Conservation (phyloP, 352 stramenopile species). For the Phytopythium aichiense region DNA sequence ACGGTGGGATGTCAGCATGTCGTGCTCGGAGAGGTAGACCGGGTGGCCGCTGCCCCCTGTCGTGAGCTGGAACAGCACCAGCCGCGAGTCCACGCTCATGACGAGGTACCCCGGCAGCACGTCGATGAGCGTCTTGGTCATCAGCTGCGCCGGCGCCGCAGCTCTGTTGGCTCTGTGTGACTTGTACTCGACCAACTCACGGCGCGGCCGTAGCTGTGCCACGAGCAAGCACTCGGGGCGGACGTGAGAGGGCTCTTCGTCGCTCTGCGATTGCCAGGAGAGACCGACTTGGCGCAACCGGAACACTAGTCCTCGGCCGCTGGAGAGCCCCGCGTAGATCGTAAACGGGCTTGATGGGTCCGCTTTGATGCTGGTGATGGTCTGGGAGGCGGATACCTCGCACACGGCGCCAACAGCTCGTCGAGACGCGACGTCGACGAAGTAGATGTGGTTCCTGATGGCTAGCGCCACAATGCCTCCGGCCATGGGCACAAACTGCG, state of each 20-base stretch:
- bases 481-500: conserved; percentile 15
- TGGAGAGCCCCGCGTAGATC: conserved; percentile 20
- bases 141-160: neutral
- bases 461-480: conserved; percentile 20
- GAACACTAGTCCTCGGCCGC: conserved; percentile 20
- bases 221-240: conserved; percentile 18
- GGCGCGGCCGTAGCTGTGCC: conserved; percentile 16
- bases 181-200: neutral
- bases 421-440: conserved; percentile 13
- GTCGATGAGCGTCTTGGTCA: conserved; percentile 10
- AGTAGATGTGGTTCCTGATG: conserved; percentile 13
- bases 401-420: conserved; percentile 14
- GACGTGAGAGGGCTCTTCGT: conserved; percentile 2
- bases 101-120: conserved; percentile 26
- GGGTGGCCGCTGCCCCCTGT: conserved; percentile 14
- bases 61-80: conserved; percentile 24
- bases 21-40: conserved; percentile 18
- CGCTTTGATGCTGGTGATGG: conserved; percentile 16
- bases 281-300: conserved; percentile 20
- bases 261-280: conserved; percentile 10
- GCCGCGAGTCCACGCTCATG: conserved; percentile 8
- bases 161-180: neutral
- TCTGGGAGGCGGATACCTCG: conserved; percentile 11
- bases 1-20: neutral
- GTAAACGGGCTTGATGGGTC: conserved; percentile 18